Evolutionary conservation across 1,284 basidiomycete species (phyloP), one percentile per base, ranked within the genome.

Genomic region (Ceratobasidium sp.): DNA sequence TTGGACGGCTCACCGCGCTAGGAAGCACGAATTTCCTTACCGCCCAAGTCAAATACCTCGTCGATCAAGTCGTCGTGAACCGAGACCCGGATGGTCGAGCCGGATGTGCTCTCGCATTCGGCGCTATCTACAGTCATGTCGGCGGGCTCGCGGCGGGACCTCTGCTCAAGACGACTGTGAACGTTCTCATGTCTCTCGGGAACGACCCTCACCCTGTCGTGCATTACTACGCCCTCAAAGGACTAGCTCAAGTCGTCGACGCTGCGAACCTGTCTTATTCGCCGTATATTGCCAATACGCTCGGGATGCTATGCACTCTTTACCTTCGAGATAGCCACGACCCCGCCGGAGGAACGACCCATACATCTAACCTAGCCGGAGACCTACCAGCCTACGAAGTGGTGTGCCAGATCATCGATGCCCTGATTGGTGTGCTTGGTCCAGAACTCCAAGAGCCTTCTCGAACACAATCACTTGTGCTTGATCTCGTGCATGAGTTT

Each of bases 191-290:
- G 90, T 98, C 96, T 1, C 87, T 99, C 35, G 91, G 93, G 78
- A 95, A 93, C 74, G 98, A 99, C 80, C 95, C 98, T 0, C 98
- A 99, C 80, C 98, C 98, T 0, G 88, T 96, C 13, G 98, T 98
- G 4, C 96, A 99, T 81, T 98, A 92, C 80, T 96, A 92, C 87
- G 91, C 97, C 0, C 85, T 99, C 73, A 89, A 89, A 62, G 93
- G 98, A 0, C 85, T 99, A 26, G 89, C 91, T 11, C 86, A 89
- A 32, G 96, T 99, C 63, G 91, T 98, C 79, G 92, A 96, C 77
- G 92, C 96, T 3, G 96, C 97, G 1, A 96, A 93, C 81, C 83
- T 99, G 63, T 91, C 94, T 2, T 99, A 98, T 80, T 90, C 92
- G 11, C 92, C 95, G 0, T 98, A 92, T 78, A 92, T 98, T 1